A percentile compares a stretch with the other conserved stretches of the same genome.
Evolutionary conservation across 495 filamentous ascomycete genomes (phyloP).

Genomic region (Aspergillus panamensis): DNA sequence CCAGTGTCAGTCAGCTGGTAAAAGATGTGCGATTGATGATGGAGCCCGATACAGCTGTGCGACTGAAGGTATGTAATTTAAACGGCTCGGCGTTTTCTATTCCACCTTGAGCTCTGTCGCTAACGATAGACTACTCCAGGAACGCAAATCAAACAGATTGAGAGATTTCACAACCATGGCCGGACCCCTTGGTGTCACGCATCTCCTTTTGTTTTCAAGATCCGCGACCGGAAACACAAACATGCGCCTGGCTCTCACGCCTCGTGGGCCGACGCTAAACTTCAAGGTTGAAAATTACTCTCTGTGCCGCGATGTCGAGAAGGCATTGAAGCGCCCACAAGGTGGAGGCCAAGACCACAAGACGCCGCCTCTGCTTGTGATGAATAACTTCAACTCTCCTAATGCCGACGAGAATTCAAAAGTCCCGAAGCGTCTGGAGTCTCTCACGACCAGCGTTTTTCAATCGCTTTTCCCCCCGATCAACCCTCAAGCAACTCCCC

Average conservation of each 20-base stretch:
- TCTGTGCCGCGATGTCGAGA: constrained; percentile 82
- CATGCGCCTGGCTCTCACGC: constrained; percentile 81
- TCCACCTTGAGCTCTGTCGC: neutral
- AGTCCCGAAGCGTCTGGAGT: constrained; percentile 80
- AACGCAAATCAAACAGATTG: constrained; percentile 84
- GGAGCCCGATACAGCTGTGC: constrained; percentile 88
- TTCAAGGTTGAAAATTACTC: constrained; percentile 97
- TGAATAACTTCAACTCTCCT: constrained; percentile 91
- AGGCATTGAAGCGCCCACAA: constrained; percentile 73
- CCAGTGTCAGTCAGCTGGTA: constrained; percentile 86
- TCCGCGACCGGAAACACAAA: constrained; percentile 89
- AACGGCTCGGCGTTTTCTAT: neutral
- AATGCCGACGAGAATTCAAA: constrained; percentile 55
- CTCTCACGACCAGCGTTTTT: constrained; percentile 89
- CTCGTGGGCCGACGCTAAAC: constrained; percentile 86
- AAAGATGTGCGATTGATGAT: constrained; percentile 90
- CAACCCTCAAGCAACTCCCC: constrained; percentile 82
- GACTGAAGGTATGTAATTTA: constrained; percentile 56
- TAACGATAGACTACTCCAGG: constrained; percentile 40
- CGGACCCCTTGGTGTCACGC: constrained; percentile 88
- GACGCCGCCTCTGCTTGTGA: constrained; percentile 83
- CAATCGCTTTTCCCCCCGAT: constrained; percentile 96
- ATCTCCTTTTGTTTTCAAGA: constrained; percentile 91
- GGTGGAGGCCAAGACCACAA: constrained; percentile 78
- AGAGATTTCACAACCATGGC: constrained; percentile 95